Conservation (phyloP, 345 rosid genomes). For the Ceriops decandra region DNA sequence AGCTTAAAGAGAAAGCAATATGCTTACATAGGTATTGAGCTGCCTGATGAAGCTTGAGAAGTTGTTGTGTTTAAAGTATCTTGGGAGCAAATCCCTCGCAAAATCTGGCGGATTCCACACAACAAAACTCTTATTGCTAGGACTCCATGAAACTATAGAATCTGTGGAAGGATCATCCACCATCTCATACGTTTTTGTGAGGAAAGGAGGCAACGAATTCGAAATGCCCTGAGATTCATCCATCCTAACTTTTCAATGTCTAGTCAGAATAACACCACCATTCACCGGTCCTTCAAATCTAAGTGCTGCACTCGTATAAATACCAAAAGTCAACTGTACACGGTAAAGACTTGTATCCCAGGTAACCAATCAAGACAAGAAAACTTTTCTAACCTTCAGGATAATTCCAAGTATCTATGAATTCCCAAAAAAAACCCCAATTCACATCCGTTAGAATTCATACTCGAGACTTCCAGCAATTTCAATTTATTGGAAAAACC, state of each 20-base stretch:
- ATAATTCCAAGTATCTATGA: slow-evolving; percentile 4
- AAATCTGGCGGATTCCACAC: slow-evolving; percentile 80
- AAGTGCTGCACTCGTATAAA: neutral
- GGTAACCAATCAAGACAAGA: slow-evolving; percentile 3
- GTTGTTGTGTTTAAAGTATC: slow-evolving; percentile 82
- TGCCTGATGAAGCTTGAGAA: slow-evolving; percentile 97
- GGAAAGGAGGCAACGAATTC: slow-evolving; percentile 82
- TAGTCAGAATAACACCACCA: slow-evolving; percentile 13
- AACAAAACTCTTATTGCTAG: slow-evolving; percentile 58
- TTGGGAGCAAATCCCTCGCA: slow-evolving; percentile 70
- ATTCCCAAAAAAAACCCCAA: slow-evolving; percentile 15
- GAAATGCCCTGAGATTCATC: slow-evolving; percentile 68
- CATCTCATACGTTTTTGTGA: slow-evolving; percentile 83
- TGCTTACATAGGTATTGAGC: slow-evolving; percentile 87
- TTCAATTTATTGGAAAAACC: neutral
- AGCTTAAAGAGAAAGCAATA: slow-evolving; percentile 1
- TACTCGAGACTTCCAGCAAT: neutral
- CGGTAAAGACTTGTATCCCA: slow-evolving; percentile 1
- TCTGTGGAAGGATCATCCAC: slow-evolving; percentile 76
- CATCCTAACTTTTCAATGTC: slow-evolving; percentile 34
- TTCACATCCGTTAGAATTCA: slow-evolving; percentile 13
- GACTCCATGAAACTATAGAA: slow-evolving; percentile 75
- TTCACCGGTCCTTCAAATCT: neutral
- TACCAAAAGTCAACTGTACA: neutral
- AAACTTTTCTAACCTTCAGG: slow-evolving; percentile 1